Conservation (phyloP, 2,329 filamentous ascomycete genomes). For the Hansfordia pulvinata region DNA sequence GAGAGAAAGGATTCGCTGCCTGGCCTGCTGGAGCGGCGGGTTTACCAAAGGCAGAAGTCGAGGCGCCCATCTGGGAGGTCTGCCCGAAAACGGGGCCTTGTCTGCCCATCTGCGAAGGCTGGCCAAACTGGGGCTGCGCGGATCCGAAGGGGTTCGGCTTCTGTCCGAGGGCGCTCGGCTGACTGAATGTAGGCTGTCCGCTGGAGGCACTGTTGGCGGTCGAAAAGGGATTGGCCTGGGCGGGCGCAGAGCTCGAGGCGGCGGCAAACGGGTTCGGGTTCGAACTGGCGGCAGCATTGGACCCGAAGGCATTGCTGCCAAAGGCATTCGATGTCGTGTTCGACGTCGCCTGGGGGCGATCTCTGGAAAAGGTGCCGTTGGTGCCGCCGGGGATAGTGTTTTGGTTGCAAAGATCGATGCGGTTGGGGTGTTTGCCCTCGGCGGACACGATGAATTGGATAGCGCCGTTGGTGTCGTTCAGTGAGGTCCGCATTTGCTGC, state of each 20-base stretch:
- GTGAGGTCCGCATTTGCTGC: conserved; percentile 58
- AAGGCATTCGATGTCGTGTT: no score
- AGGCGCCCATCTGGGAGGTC: conserved; percentile 13
- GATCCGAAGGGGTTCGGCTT: conserved; percentile 22
- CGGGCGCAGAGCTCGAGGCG: no score
- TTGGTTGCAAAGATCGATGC: conserved; percentile 47
- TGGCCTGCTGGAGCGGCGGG: conserved; percentile 15
- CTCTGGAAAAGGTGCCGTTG: conserved; percentile 8
- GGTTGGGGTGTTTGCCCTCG: conserved; percentile 61
- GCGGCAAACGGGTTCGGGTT: conserved; percentile 10
- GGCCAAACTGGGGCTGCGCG: no score
- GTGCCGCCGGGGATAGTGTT: conserved; percentile 4
- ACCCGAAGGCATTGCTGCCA: no score
- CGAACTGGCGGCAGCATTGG: no score
- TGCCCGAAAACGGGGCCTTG: conserved; percentile 15
- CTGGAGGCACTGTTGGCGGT: no score
- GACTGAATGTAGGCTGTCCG: conserved; percentile 9
- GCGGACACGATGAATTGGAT: conserved; percentile 54
- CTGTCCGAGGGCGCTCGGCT: conserved; percentile 14
- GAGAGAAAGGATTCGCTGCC: conserved; percentile 17
- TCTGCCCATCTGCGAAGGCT: conserved; percentile 20
- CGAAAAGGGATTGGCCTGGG: no score
- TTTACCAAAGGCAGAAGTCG: conserved; percentile 23
- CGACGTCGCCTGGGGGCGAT: no score
- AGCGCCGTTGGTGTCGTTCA: conserved; percentile 59